These are phyloP conservation scores for Zelopaecilomyces penicillatus DNA, from an alignment of 2,329 filamentous ascomycete genomes.

Conservation along the genomic window DNA sequence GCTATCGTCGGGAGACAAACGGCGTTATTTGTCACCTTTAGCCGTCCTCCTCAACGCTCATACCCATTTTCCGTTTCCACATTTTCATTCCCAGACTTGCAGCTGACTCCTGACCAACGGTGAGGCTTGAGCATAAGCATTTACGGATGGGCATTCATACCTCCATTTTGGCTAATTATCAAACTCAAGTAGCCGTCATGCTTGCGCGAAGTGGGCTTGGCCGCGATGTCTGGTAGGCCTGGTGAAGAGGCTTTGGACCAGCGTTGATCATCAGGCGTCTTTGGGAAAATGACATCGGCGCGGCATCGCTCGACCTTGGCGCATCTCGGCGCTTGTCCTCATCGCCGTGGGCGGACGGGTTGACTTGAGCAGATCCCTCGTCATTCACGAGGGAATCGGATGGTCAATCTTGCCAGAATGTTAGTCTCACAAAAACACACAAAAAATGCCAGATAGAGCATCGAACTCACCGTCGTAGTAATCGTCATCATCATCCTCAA, in stretches of 20 bases:
- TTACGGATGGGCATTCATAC: conserved; percentile 14
- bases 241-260: conserved; percentile 35
- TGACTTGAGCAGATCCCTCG: conserved; percentile 74
- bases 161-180: conserved; percentile 22
- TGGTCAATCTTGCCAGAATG: conserved; percentile 63
- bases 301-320: conserved; percentile 36
- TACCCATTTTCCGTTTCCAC: too few relatives aligned
- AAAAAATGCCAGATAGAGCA: not conserved
- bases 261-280: conserved; percentile 40
- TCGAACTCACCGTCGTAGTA: conserved; percentile 62
- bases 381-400: conserved; percentile 74
- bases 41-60: too few relatives aligned
- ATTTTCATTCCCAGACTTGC: conserved; percentile 5
- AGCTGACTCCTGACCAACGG: conserved; percentile 2
- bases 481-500: conserved; percentile 79
- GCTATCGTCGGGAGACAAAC: too few relatives aligned
- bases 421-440: conserved; percentile 1
- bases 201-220: conserved; percentile 62
- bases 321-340: conserved; percentile 32
- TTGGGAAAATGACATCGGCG: conserved; percentile 36
- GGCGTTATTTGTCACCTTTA: too few relatives aligned
- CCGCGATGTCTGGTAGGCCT: conserved; percentile 44
- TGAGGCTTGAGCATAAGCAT: not conserved
- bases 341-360: conserved; percentile 35
- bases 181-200: conserved; percentile 53